Percentiles rank a stretch among this genome's conserved stretches.
phyloP scores from a whole-genome alignment of 2,329 filamentous ascomycete genomes.

The Aspergillus fischeri region DNA sequence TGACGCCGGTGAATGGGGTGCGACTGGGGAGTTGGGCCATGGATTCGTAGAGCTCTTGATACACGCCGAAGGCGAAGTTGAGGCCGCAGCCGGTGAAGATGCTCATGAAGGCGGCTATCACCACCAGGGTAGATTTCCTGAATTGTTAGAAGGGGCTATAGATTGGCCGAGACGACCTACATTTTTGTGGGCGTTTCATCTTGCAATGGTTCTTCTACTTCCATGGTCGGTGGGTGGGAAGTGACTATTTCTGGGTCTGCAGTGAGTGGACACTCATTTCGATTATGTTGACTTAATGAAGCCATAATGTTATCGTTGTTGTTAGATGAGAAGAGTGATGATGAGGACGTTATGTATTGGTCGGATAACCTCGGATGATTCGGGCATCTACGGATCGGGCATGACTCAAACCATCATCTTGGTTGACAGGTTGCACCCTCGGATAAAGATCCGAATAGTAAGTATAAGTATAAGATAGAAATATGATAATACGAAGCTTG shows the following conservation, averaged over 20 bases:
- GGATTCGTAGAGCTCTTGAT: slow-evolving; percentile 39
- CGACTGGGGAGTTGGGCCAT: slow-evolving; percentile 19
- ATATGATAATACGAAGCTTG: not conserved
- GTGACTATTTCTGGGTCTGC: not conserved
- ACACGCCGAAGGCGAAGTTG: slow-evolving; percentile 41
- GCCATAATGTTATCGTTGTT: not conserved
- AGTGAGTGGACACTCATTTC: not conserved
- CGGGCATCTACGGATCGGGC: not conserved
- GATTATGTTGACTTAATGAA: not conserved
- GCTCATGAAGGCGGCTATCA: slow-evolving; percentile 23
- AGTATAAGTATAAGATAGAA: not conserved
- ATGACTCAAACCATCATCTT: not conserved
- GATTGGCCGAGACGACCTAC: not conserved
- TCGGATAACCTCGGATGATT: not conserved
- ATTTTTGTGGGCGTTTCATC: not conserved
- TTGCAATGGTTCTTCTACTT: not conserved
- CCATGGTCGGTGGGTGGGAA: not conserved
- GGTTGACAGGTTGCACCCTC: not conserved
- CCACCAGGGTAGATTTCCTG: slow-evolving; percentile 6
- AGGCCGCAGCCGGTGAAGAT: slow-evolving; percentile 37
- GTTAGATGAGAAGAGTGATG: not conserved
- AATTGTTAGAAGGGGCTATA: not conserved
- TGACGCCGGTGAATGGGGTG: slow-evolving; percentile 33
- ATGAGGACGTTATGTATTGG: not conserved
- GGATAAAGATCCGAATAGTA: not conserved